Conservation (phyloP, 2,329 filamentous ascomycete genomes). For the Harringtonia lauricola region DNA sequence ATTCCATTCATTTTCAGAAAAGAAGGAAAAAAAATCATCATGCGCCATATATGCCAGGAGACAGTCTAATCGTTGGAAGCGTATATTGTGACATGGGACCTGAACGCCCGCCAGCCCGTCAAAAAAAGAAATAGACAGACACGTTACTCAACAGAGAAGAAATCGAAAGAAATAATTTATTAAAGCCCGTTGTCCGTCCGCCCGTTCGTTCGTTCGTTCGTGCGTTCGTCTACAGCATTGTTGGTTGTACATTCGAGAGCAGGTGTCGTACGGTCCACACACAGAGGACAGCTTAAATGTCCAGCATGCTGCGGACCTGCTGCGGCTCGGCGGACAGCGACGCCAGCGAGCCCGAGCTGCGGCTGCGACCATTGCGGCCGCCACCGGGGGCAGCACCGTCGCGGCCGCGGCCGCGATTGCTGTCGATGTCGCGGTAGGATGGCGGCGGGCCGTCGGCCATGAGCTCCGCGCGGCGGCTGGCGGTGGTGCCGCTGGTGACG, state of each 20-base stretch:
- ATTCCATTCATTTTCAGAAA: too few relatives aligned
- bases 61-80: not conserved
- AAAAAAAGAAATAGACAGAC: too few relatives aligned
- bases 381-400: not conserved
- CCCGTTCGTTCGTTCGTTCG: too few relatives aligned
- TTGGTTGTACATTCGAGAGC: too few relatives aligned
- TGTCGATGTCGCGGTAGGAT: conserved; percentile 20
- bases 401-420: conserved; percentile 15
- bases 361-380: conserved; percentile 25
- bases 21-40: too few relatives aligned
- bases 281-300: conserved; percentile 27
- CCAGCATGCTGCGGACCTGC: conserved; percentile 46
- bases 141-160: too few relatives aligned
- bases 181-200: too few relatives aligned
- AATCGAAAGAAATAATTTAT: too few relatives aligned
- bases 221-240: too few relatives aligned
- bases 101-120: not conserved
- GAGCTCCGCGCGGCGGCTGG: conserved; percentile 26
- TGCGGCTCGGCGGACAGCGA: conserved; percentile 39
- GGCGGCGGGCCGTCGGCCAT: conserved; percentile 32
- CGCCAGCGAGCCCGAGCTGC: conserved; percentile 33
- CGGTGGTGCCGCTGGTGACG: conserved; percentile 10
- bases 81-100: not conserved
- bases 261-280: too few relatives aligned
- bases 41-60: too few relatives aligned